Evolutionary conservation across 2,329 filamentous ascomycete species (phyloP).

Genomic region (Fusarium cicatricum): DNA sequence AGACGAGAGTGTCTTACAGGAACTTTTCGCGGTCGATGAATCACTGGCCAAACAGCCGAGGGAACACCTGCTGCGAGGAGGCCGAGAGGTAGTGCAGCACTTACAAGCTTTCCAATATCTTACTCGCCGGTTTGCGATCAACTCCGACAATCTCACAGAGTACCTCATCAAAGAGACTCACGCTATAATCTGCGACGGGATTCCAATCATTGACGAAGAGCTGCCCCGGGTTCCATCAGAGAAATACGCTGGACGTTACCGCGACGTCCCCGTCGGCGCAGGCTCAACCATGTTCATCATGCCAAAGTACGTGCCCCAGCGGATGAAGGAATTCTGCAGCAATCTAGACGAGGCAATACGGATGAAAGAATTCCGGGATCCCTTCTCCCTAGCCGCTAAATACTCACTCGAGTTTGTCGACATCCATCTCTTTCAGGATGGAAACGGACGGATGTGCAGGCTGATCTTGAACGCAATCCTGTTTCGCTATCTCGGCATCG

Average conservation of each 20-base stretch:
- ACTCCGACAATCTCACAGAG: too few species aligned
- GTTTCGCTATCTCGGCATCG: conserved; percentile 40
- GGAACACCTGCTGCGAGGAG: too few species aligned
- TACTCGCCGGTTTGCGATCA: too few species aligned
- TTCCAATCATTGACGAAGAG: conserved; percentile 13
- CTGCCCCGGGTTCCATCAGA: not conserved
- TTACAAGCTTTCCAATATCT: too few species aligned
- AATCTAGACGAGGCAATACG: too few species aligned
- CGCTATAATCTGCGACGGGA: too few species aligned
- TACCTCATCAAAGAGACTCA: too few species aligned
- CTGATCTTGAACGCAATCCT: conserved; percentile 50
- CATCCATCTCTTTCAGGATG: conserved; percentile 52
- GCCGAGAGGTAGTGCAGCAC: too few species aligned
- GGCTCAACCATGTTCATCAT: conserved; percentile 41
- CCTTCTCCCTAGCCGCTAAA: conserved; percentile 43
- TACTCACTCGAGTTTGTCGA: conserved; percentile 44
- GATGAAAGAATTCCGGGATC: conserved; percentile 36
- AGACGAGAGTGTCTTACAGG: too few species aligned
- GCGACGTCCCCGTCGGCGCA: conserved; percentile 35
- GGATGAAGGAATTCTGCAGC: conserved; percentile 42
- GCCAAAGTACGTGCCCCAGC: conserved; percentile 35
- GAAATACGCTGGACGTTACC: conserved; percentile 40
- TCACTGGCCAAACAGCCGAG: too few species aligned
- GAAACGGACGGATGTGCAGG: conserved; percentile 49
- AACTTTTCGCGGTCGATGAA: too few species aligned